Base-by-base conservation (phyloP, 768 basidiomycete species). In the Boletus tylopilopsis region DNA sequence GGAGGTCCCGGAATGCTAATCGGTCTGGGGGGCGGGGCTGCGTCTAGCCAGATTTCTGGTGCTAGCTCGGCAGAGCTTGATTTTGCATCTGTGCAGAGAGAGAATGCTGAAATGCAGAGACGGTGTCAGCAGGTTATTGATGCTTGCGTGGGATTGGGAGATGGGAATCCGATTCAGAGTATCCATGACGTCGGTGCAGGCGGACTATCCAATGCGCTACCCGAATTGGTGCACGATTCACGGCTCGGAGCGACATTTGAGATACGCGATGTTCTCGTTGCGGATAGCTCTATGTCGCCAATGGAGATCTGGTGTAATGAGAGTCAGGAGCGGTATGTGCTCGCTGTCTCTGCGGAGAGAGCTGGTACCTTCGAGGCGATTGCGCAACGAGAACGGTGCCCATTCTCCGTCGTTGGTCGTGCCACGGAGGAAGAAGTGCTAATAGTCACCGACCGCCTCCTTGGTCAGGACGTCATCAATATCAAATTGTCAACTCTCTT, bases 291-390 rank as follows among this genome's bases (percentile, higher is more conserved):
- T 33, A 91, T 99, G 90, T 94, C 91, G 5, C 96, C 96, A 0
- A 97, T 99, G 95, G 95, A 98, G 71, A 97, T 98, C 42, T 99
- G 96, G 96, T 98, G 96, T 66, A 99, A 99, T 70, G 96, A 99
- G 71, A 88, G 85, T 56, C 96, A 98, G 73, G 96, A 98, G 62
- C 85, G 96, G 33, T 99, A 98, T 64, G 96, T 98, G 24, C 78
- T 98, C 25, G 96, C 96, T 9, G 79, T 99, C 51, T 80, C 81
- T 1, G 80, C 82, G 2, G 76, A 79, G 16, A 79, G 78, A 49
- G 73, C 83, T 19, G 67, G 70, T 2, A 67, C 71, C 5, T 98
- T 99, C 68, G 82, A 84, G 59, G 70, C 59, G 12, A 85, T 98
- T 37, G 91, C 91, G 3, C 77, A 77, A 63, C 79, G 96, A 58